A percentile compares a stretch with the other conserved stretches of the same genome.
Conservation (phyloP, 306 rosid species). For the Vachellia collinsii region DNA sequence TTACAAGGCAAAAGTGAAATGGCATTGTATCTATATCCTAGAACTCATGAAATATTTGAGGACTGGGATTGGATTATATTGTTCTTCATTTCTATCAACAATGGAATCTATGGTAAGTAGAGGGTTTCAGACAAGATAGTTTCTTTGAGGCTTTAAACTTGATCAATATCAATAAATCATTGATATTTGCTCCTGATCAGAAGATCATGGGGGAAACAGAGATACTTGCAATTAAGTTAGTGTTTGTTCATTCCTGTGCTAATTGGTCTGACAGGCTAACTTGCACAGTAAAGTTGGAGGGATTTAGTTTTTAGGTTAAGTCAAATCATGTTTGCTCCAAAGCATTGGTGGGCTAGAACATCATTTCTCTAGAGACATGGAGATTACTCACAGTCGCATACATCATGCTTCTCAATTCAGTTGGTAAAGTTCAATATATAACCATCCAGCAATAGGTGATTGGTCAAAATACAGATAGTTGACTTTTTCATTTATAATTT, state of each 20-base stretch:
- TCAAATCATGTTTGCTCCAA: neutral
- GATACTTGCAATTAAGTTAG: neutral
- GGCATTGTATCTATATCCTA: slow-evolving; percentile 28
- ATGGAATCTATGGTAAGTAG: slow-evolving; percentile 46
- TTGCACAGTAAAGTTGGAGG: neutral
- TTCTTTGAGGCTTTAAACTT: neutral
- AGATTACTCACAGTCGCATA: neutral
- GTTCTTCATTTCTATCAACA: slow-evolving; percentile 30
- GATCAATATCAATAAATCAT: neutral
- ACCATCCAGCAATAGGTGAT: neutral
- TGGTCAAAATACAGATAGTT: neutral
- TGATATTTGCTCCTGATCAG: neutral
- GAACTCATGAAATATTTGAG: neutral
- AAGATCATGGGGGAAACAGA: neutral
- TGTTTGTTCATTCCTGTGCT: neutral
- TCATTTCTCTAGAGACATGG: neutral
- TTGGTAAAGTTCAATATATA: neutral
- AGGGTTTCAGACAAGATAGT: neutral
- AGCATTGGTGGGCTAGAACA: neutral
- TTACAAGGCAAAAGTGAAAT: slow-evolving; percentile 42
- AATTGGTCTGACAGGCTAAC: neutral
- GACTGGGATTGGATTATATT: slow-evolving; percentile 21
- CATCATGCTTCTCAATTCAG: neutral
- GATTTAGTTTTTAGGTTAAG: neutral
- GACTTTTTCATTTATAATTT: neutral